A percentile compares a stretch with the other conserved stretches of the same genome.
phyloP scores from a whole-genome alignment of 805 yeast genomes.

The Myxozyma nipponensis region DNA sequence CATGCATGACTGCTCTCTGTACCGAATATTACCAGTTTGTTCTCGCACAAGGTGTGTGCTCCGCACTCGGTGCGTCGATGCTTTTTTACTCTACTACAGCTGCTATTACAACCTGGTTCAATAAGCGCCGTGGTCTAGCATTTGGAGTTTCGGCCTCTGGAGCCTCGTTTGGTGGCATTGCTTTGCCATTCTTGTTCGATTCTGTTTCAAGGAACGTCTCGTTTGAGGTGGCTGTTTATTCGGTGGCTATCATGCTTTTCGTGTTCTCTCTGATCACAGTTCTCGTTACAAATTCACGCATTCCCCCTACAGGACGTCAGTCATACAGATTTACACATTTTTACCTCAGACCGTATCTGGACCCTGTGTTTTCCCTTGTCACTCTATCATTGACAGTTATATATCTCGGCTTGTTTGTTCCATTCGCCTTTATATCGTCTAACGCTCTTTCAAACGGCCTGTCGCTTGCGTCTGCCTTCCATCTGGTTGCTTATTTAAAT shows the following conservation, averaged over 20 bases:
- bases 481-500: conserved; percentile 37
- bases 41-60: conserved; percentile 50
- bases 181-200: conserved; percentile 48
- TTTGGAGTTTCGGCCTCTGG: conserved; percentile 50
- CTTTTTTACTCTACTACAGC: conserved; percentile 47
- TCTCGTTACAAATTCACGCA: conserved; percentile 31
- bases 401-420: conserved; percentile 35
- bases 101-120: conserved; percentile 47
- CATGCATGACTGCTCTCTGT: conserved; percentile 40
- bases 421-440: conserved; percentile 37
- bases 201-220: conserved; percentile 45
- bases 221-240: conserved; percentile 51
- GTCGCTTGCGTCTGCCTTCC: conserved; percentile 25
- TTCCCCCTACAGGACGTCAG: conserved; percentile 28
- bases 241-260: conserved; percentile 45
- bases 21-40: conserved; percentile 50
- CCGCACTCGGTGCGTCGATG: conserved; percentile 46
- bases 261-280: conserved; percentile 33
- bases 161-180: conserved; percentile 50
- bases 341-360: conserved; percentile 32
- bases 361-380: conserved; percentile 32
- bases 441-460: conserved; percentile 33
- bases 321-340: conserved; percentile 20
- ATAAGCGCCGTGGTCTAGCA: conserved; percentile 44
- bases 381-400: conserved; percentile 32